Conservation (phyloP, 2,329 filamentous ascomycete genomes). For the Aspergillus udagawae region DNA sequence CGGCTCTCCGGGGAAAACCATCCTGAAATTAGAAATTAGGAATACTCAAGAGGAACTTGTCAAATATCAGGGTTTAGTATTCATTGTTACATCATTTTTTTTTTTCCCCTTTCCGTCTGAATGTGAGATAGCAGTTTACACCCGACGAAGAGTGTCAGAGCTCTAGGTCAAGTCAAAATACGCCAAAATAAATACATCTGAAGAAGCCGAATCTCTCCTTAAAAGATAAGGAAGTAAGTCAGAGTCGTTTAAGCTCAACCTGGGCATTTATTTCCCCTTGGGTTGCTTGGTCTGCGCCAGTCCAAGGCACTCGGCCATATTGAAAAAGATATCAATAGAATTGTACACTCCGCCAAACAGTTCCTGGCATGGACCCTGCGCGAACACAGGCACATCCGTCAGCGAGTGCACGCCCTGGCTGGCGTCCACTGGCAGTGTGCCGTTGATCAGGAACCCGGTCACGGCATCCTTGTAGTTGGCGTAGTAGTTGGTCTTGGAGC, state of each 20-base stretch:
- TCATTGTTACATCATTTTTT: not conserved
- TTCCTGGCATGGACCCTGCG: conserved; percentile 74
- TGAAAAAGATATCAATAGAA: conserved; percentile 40
- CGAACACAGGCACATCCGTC: conserved; percentile 75
- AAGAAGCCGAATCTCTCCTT: not conserved
- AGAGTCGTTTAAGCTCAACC: not conserved
- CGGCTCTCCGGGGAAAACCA: too few relatives aligned
- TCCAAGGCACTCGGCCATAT: conserved; percentile 38
- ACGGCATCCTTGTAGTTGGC: conserved; percentile 64
- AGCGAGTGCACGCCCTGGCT: conserved; percentile 70
- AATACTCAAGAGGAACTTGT: not conserved
- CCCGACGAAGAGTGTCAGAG: too few relatives aligned
- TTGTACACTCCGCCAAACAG: conserved; percentile 55
- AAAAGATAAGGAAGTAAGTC: not conserved
- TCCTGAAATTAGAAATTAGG: not conserved
- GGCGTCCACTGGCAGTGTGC: conserved; percentile 63
- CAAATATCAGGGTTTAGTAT: not conserved
- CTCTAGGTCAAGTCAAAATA: too few relatives aligned
- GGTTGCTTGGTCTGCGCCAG: conserved; percentile 23
- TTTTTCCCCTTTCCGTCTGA: not conserved
- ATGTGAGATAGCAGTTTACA: too few relatives aligned
- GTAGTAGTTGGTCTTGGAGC: conserved; percentile 57
- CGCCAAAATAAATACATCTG: not conserved
- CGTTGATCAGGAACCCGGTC: conserved; percentile 69
- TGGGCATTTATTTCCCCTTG: not conserved